Evolutionary conservation across 768 basidiomycete genomes (phyloP), one percentile per base, ranked within the genome.

Genomic region (Agaricus subrufescens): DNA sequence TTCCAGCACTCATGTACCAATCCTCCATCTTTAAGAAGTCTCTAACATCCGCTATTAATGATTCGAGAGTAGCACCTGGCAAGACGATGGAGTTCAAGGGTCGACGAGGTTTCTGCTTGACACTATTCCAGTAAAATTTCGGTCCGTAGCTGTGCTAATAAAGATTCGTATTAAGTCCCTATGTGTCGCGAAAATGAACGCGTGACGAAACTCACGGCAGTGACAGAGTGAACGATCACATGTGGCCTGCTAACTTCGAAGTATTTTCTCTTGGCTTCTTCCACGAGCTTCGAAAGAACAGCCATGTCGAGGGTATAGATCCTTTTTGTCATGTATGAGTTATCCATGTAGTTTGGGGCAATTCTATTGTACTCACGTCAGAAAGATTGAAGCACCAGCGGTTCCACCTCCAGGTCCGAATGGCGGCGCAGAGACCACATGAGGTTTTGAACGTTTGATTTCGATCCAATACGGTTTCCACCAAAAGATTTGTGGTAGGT

Each of bases 1-100:
- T 84, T 0, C 84, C 83, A 0, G 79, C 77, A 40, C 76, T 72
- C 37, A 68, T 58, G 60, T 84, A 85, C 84, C 84, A 85, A n/a
- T 76, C 70, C 56, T 83, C 81, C 6, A 75, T 71, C 19, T 69
- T 67, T 19, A 84, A 62, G 59, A 84, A 85, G 52, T 84, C 82
- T 25, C 69, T 68, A 0, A 77, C 78, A 56, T 85, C 83, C 31
- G 71, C 65, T 3, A 83, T 68, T 1, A 85, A 63, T 1, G 73
- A 72, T 0, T 79, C 72, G 4, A 80, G 67, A 7, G 78, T 67
- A 2, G 80, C 78, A 23, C 73, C 70, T 5, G 73, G 75, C 1
- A 85, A 69, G 46, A 83, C 75, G 58, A 85, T 77, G 0, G 81
- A 81, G 56, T 65, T 77, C 19, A 84, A 66, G 0, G 82, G 76